Evolutionary conservation across 108 stramenopile species (phyloP).

Genomic region (Stephanodiscus minutulus): DNA sequence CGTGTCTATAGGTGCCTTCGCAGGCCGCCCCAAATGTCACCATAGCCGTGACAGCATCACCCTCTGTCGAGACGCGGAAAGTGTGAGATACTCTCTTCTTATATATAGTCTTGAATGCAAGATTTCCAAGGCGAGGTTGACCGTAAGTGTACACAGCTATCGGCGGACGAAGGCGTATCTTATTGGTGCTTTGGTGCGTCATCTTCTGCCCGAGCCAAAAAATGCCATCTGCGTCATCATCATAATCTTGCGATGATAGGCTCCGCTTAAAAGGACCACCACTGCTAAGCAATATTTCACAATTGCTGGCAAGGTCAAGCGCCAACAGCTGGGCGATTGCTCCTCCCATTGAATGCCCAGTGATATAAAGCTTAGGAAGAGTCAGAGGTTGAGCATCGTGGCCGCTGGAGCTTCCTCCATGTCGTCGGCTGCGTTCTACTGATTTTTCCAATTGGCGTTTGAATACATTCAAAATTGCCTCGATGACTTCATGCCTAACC

Average conservation of each 20-base stretch:
- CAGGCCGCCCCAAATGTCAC: conserved; percentile 53
- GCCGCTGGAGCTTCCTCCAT: conserved; percentile 23
- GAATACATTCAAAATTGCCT: conserved; percentile 54
- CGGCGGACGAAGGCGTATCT: conserved; percentile 64
- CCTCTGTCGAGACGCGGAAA: conserved; percentile 75
- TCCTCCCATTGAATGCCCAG: conserved; percentile 78
- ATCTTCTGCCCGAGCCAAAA: conserved; percentile 29
- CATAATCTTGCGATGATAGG: conserved; percentile 15
- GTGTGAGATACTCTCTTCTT: conserved; percentile 79
- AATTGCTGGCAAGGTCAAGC: conserved; percentile 77
- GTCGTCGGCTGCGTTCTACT: conserved; percentile 25
- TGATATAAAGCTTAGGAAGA: conserved; percentile 79
- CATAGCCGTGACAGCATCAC: conserved; percentile 75
- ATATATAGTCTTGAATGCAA: conserved; percentile 69
- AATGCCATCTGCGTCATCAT: conserved; percentile 16
- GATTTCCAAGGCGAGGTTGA: conserved; percentile 50
- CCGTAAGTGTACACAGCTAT: conserved; percentile 82
- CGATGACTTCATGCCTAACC: conserved; percentile 66
- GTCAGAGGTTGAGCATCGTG: conserved; percentile 53
- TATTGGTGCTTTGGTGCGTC: conserved; percentile 14
- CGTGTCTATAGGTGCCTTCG: conserved; percentile 77
- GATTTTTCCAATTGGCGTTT: conserved; percentile 72
- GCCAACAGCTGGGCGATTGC: conserved; percentile 75
- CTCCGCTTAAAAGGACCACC: conserved; percentile 16
- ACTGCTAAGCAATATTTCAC: conserved; percentile 56